These are phyloP conservation scores for Dipteronia sinensis DNA, from an alignment of 345 rosid genomes.

Conservation along the genomic window DNA sequence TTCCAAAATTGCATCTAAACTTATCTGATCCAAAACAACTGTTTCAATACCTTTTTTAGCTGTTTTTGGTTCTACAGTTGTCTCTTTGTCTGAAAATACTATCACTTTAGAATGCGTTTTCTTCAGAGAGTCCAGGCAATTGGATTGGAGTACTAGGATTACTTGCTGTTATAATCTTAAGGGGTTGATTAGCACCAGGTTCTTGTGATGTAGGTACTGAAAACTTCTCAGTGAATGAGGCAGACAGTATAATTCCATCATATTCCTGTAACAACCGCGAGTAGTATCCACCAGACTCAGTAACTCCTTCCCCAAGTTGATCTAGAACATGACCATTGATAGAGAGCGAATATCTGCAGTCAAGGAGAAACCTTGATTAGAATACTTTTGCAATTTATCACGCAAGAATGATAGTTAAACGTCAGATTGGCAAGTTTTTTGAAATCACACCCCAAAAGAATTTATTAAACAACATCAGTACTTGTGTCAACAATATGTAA, in stretches of 20 bases:
- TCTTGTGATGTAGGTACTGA: constrained; percentile 53
- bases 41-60: constrained; percentile 42
- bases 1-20: constrained; percentile 50
- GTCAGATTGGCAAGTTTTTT: not conserved
- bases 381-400: not conserved
- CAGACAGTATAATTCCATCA: constrained; percentile 62
- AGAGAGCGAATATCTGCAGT: constrained; percentile 67
- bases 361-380: constrained; percentile 17
- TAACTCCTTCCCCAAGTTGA: constrained; percentile 66
- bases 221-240: constrained; percentile 39
- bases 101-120: constrained; percentile 40
- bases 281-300: constrained; percentile 65
- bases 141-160: constrained; percentile 29
- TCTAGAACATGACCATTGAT: constrained; percentile 55
- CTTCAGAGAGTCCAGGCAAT: constrained; percentile 31
- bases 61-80: constrained; percentile 31
- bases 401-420: not conserved
- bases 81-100: constrained; percentile 41
- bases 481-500: not conserved
- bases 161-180: constrained; percentile 44
- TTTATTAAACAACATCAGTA: not conserved
- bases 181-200: constrained; percentile 65
- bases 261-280: constrained; percentile 69
- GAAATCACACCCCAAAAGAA: not conserved
- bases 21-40: constrained; percentile 46